Percentiles rank a stretch among this genome's conserved stretches.
Evolutionary conservation across 345 rosid genomes (phyloP).

Genomic region (Citrus unshiu): DNA sequence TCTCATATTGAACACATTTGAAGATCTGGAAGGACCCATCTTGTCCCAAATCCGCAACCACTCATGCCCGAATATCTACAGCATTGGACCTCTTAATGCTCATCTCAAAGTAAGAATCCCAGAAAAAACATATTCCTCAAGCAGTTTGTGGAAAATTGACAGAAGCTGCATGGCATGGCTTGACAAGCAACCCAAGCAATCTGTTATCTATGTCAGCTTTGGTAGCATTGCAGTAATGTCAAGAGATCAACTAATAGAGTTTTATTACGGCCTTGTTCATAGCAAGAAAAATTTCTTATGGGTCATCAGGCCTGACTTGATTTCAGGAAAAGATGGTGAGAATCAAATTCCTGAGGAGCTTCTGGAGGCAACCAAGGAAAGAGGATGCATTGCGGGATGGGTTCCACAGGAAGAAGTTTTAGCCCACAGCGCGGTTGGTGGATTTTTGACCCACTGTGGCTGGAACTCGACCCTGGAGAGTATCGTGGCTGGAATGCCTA

Average conservation of each 20-base stretch:
- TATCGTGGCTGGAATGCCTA: constrained; percentile 32
- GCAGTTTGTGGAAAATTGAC: constrained; percentile 36
- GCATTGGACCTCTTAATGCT: constrained; percentile 55
- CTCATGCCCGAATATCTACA: constrained; percentile 31
- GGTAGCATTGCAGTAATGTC: constrained; percentile 39
- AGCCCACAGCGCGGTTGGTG: constrained; percentile 50
- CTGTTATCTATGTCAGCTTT: constrained; percentile 45
- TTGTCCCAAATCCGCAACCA: constrained; percentile 36
- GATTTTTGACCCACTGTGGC: constrained; percentile 56
- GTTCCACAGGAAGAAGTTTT: constrained; percentile 40
- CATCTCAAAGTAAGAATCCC: constrained; percentile 30
- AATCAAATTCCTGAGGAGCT: constrained; percentile 19
- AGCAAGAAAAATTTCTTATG: constrained; percentile 40
- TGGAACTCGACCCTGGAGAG: constrained; percentile 64
- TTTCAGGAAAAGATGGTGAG: not conserved
- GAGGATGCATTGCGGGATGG: constrained; percentile 43
- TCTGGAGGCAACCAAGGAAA: constrained; percentile 22
- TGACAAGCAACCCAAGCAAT: not conserved
- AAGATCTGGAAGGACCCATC: constrained; percentile 54
- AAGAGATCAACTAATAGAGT: constrained; percentile 33
- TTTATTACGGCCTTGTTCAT: constrained; percentile 43
- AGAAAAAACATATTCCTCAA: not conserved
- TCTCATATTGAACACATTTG: constrained; percentile 65
- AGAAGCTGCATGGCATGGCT: not conserved
- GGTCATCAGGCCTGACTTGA: constrained; percentile 34